Evolutionary conservation across 352 stramenopile genomes (phyloP).

Genomic region (Phytophthora brassicae): DNA sequence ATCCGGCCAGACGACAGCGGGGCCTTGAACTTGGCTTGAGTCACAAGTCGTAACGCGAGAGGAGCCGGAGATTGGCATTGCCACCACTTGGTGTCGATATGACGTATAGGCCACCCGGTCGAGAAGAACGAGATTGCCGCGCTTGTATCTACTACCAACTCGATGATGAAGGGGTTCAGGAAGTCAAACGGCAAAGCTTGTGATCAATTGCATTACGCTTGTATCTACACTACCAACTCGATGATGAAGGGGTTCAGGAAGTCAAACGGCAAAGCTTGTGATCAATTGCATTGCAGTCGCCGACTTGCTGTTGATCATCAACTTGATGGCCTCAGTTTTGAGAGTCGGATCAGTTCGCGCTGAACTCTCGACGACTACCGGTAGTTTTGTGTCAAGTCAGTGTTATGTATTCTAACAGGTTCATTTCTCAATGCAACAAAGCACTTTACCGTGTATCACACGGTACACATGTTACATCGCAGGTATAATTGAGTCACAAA

Average conservation of each 20-base stretch:
- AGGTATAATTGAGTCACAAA: neutral
- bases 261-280: neutral
- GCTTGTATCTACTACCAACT: neutral
- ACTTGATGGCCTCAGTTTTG: neutral
- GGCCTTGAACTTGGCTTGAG: too few species aligned
- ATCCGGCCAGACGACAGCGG: too few species aligned
- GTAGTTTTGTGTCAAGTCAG: conserved; percentile 7
- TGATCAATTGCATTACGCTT: neutral
- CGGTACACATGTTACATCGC: neutral
- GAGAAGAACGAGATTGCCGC: neutral
- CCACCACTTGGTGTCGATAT: conserved; percentile 26
- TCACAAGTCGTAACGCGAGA: too few species aligned
- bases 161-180: neutral
- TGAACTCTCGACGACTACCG: conserved; percentile 15
- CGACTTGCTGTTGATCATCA: too few species aligned
- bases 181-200: neutral
- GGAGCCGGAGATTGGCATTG: too few species aligned
- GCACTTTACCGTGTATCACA: neutral
- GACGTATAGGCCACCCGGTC: conserved; percentile 9
- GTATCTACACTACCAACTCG: neutral
- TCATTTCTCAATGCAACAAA: neutral
- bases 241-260: neutral
- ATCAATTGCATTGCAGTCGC: neutral
- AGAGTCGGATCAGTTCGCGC: conserved; percentile 5
- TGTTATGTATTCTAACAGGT: neutral